phyloP scores from a whole-genome alignment of 1,284 basidiomycete genomes.

The Moniliella sp. region DNA sequence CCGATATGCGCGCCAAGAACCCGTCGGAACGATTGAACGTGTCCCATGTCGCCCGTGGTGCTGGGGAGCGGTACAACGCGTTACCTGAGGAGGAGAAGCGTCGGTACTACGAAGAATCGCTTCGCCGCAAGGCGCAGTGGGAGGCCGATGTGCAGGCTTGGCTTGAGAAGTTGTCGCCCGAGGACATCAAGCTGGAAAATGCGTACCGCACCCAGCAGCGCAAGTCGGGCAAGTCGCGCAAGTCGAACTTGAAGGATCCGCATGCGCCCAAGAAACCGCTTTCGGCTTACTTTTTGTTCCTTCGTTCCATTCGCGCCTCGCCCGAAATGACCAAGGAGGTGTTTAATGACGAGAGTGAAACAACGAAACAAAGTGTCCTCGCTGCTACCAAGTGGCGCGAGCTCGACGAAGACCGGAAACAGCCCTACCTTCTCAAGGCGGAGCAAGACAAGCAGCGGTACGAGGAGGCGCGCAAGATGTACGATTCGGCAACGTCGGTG shows the following conservation, averaged over 20 bases:
- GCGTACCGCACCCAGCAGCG: constrained; percentile 16
- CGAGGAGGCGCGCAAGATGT: constrained; percentile 18
- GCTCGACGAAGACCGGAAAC: constrained; percentile 68
- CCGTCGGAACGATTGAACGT: constrained; percentile 56
- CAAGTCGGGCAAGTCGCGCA: constrained; percentile 14
- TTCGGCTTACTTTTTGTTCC: constrained; percentile 19
- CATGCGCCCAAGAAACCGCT: constrained; percentile 18
- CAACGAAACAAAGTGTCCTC: constrained; percentile 77
- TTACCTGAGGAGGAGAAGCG: constrained; percentile 60
- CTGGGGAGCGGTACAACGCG: constrained; percentile 66
- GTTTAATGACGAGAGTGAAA: constrained; percentile 74
- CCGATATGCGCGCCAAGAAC: constrained; percentile 47
- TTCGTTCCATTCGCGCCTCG: constrained; percentile 39
- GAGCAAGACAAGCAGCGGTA: constrained; percentile 25
- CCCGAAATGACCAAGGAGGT: constrained; percentile 41
- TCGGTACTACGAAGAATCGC: constrained; percentile 41
- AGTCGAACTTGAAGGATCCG: constrained; percentile 15
- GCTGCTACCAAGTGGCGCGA: constrained; percentile 77
- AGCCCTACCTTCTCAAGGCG: constrained; percentile 22
- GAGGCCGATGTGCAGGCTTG: constrained; percentile 53
- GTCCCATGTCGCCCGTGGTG: constrained; percentile 82
- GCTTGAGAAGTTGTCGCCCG: constrained; percentile 16
- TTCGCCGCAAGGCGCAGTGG: constrained; percentile 55
- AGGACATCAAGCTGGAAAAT: constrained; percentile 27
- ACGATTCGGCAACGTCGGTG: too few relatives aligned